A percentile compares a stretch with the other conserved stretches of the same genome.
Conservation (phyloP, 2,329 filamentous ascomycete species). For the Penicillium sp. region DNA sequence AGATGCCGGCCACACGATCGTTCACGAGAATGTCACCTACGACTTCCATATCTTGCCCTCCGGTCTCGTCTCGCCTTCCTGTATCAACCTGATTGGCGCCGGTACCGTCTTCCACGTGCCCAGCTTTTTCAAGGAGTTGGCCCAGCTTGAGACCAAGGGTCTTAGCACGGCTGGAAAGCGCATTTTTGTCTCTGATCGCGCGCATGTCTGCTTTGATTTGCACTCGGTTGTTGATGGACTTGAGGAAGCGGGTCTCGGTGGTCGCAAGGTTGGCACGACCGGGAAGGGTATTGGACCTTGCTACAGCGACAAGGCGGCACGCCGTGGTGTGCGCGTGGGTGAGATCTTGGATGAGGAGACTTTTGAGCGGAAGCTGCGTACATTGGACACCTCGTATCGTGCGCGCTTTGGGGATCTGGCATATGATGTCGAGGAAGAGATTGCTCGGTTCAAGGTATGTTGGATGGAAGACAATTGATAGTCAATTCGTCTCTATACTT, state of each 20-base stretch:
- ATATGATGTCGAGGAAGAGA: conserved; percentile 57
- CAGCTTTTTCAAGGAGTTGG: conserved; percentile 46
- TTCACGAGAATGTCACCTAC: conserved; percentile 43
- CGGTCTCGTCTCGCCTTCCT: conserved; percentile 41
- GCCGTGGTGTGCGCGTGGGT: conserved; percentile 54
- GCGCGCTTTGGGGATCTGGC: conserved; percentile 55
- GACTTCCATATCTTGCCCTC: conserved; percentile 47
- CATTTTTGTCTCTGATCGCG: conserved; percentile 44
- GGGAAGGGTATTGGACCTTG: conserved; percentile 52
- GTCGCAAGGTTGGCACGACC: conserved; percentile 46
- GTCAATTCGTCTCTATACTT: not conserved
- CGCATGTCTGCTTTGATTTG: conserved; percentile 43
- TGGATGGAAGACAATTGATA: not conserved
- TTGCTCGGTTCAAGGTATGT: conserved; percentile 50
- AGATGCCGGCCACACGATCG: conserved; percentile 47
- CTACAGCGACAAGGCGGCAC: conserved; percentile 58
- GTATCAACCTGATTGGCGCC: conserved; percentile 45
- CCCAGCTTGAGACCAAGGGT: conserved; percentile 41
- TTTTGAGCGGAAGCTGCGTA: conserved; percentile 51
- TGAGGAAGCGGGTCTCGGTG: conserved; percentile 42
- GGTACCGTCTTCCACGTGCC: conserved; percentile 46
- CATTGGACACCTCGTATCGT: conserved; percentile 49
- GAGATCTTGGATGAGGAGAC: conserved; percentile 53
- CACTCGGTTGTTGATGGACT: conserved; percentile 44
- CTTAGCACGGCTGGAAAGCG: conserved; percentile 38